A percentile compares a stretch with the other conserved stretches of the same genome.
Conservation (phyloP, 352 stramenopile species). For the Globisporangium cylindrosporum region DNA sequence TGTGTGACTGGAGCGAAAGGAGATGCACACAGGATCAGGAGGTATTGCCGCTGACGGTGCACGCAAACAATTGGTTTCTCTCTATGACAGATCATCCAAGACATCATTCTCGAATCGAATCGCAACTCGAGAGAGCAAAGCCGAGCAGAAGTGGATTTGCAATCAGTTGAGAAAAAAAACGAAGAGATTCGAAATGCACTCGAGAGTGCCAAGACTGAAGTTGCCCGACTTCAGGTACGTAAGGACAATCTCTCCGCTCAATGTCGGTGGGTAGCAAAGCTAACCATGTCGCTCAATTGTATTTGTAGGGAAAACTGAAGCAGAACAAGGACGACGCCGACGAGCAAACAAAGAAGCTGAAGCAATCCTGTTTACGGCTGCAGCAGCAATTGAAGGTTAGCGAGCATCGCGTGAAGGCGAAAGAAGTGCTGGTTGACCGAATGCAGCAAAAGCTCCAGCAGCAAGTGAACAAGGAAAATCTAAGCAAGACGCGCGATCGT, state of each 20-base stretch:
- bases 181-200: conserved; percentile 41
- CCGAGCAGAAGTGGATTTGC: conserved; percentile 41
- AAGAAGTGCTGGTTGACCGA: conserved; percentile 73
- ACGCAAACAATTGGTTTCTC: background rate
- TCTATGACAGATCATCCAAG: conserved; percentile 62
- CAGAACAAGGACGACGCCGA: conserved; percentile 46
- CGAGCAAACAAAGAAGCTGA: conserved; percentile 51
- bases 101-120: conserved; percentile 70
- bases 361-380: conserved; percentile 56
- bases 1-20: background rate
- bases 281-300: background rate
- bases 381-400: conserved; percentile 86
- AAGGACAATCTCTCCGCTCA: background rate
- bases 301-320: conserved; percentile 41
- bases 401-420: conserved; percentile 85
- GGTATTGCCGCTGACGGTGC: background rate
- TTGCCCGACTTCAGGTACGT: conserved; percentile 54
- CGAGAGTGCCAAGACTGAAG: conserved; percentile 47
- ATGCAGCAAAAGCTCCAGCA: conserved; percentile 84
- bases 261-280: too few species aligned
- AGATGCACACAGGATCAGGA: background rate
- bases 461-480: conserved; percentile 69
- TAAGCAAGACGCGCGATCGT: conserved; percentile 54
- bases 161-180: conserved; percentile 48
- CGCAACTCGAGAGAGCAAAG: conserved; percentile 50